Percentiles rank a stretch among this genome's conserved stretches.
These are phyloP conservation scores for Circinella minor DNA, from an alignment of 371 early-diverging fungal genomes.

Conservation along the genomic window DNA sequence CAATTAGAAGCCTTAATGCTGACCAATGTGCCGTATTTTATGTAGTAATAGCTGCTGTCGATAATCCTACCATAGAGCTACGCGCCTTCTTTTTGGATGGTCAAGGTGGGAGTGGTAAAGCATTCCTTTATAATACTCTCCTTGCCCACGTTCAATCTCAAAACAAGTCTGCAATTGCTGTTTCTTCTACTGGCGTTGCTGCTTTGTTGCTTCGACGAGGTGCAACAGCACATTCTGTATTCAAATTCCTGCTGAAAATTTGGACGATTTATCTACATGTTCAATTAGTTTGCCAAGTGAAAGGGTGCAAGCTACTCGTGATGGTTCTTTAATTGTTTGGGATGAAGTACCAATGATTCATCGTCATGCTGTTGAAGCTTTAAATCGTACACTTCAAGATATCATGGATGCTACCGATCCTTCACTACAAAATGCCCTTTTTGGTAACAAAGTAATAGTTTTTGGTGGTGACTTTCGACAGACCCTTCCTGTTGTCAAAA, in stretches of 20 bases:
- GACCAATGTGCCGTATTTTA: constrained; percentile 11
- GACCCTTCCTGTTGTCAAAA: too few species aligned
- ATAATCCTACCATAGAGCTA: not conserved
- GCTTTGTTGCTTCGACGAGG: constrained; percentile 13
- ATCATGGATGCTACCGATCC: constrained; percentile 16
- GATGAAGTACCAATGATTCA: constrained; percentile 21
- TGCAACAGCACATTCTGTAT: not conserved
- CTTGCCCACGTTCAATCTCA: constrained; percentile 14
- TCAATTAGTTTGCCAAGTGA: constrained; percentile 8
- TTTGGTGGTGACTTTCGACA: too few species aligned
- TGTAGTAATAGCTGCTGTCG: not conserved
- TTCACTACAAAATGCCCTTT: constrained; percentile 13
- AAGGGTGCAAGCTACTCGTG: constrained; percentile 8
- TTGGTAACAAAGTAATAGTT: constrained; percentile 31
- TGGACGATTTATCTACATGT: constrained; percentile 16
- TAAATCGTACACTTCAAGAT: constrained; percentile 26
- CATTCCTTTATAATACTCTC: constrained; percentile 22
- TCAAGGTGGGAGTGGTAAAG: constrained; percentile 25
- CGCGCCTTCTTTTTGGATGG: constrained; percentile 24
- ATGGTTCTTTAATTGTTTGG: constrained; percentile 17
- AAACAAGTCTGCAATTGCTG: constrained; percentile 18
- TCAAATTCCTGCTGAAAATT: too few species aligned
- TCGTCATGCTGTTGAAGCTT: constrained; percentile 25
- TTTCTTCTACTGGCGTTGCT: constrained; percentile 18
- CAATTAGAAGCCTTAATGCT: not conserved